Evolutionary conservation across 2,329 filamentous ascomycete genomes (phyloP).

Genomic region (Alternaria metachromatica): DNA sequence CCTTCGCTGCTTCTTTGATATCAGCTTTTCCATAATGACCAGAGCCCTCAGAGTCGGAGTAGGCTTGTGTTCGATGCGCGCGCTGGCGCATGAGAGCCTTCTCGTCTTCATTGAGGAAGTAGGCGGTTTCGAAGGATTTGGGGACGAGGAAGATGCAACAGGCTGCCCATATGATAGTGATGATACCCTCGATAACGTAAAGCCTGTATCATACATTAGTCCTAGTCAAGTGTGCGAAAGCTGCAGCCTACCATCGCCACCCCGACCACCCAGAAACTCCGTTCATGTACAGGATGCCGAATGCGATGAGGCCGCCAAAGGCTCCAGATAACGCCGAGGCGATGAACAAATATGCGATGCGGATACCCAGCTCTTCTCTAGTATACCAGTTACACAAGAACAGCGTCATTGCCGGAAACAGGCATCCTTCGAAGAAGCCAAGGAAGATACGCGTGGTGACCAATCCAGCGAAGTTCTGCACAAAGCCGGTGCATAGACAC

Average conservation of each 20-base stretch:
- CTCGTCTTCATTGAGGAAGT: slow-evolving; percentile 41
- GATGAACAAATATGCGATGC: slow-evolving; percentile 41
- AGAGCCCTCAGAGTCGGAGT: slow-evolving; percentile 37
- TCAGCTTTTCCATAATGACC: slow-evolving; percentile 39
- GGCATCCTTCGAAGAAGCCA: slow-evolving; percentile 42
- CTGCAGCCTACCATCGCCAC: slow-evolving; percentile 33
- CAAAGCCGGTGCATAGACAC: slow-evolving; percentile 31
- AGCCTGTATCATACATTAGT: slow-evolving; percentile 18
- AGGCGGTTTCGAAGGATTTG: slow-evolving; percentile 42
- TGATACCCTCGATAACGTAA: slow-evolving; percentile 41
- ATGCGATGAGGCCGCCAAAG: slow-evolving; percentile 39
- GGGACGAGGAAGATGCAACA: slow-evolving; percentile 41
- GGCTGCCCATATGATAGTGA: slow-evolving; percentile 37
- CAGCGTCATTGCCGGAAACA: slow-evolving; percentile 42
- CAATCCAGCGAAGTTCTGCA: slow-evolving; percentile 28
- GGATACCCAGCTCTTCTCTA: slow-evolving; percentile 36
- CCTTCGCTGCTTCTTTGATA: slow-evolving; percentile 41
- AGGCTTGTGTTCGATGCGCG: slow-evolving; percentile 39
- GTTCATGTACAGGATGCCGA: slow-evolving; percentile 40
- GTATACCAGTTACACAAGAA: slow-evolving; percentile 43
- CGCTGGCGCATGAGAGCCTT: slow-evolving; percentile 39
- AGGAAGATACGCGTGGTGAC: slow-evolving; percentile 31
- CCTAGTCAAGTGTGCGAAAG: not conserved
- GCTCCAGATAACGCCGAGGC: slow-evolving; percentile 35
- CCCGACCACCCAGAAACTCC: slow-evolving; percentile 31